Evolutionary conservation across 495 filamentous ascomycete species (phyloP), one percentile per base, ranked within the genome.

Genomic region (Clohesyomyces aquaticus): DNA sequence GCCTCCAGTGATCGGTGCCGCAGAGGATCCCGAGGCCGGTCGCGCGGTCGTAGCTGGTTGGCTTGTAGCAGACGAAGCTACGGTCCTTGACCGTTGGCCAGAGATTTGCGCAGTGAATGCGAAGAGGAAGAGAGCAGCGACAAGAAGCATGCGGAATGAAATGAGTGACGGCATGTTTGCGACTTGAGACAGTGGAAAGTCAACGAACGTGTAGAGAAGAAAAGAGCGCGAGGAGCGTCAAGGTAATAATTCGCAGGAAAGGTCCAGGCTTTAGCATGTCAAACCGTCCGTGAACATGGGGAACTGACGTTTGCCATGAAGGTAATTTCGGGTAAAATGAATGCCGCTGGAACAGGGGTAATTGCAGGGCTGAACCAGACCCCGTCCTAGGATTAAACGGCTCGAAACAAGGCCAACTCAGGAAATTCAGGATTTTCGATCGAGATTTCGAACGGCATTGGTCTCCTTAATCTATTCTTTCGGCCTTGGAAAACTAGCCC

Each of bases 91-190:
- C 14, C 32, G 6, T 55, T 66, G 67, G 14, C 63, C 63, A 3
- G 58, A 28, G n/a, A 61, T 35, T 38, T 62, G 50, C 11, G 58
- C 43, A 12, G 45, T 26, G 45, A 66, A 61, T 12, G 29, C 32
- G 46, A 69, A 32, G 56, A 57, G 49, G 19, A 67, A 52, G 18
- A 66, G 27, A n/a, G 26, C 55, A 26, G 19, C 23, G 52, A 54
- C 21, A 38, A 63, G 54, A 45, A 67, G 47, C 61, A 68, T 63
- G 55, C 66, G 66, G 60, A 68, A 25, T 60, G 66, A 55, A 55
- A 68, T 48, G 55, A 63, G 55, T 26, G 61, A 68, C 66, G 47
- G 61, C 66, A 68, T 68, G 66, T 58, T 63, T 60, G 61, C 55
- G 48, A 61, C 46, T 54, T 29, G 49, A 32, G n/a, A 48, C 43